These are phyloP conservation scores for Stropharia rugosoannulata DNA, from an alignment of 768 basidiomycete genomes.

Conservation along the genomic window DNA sequence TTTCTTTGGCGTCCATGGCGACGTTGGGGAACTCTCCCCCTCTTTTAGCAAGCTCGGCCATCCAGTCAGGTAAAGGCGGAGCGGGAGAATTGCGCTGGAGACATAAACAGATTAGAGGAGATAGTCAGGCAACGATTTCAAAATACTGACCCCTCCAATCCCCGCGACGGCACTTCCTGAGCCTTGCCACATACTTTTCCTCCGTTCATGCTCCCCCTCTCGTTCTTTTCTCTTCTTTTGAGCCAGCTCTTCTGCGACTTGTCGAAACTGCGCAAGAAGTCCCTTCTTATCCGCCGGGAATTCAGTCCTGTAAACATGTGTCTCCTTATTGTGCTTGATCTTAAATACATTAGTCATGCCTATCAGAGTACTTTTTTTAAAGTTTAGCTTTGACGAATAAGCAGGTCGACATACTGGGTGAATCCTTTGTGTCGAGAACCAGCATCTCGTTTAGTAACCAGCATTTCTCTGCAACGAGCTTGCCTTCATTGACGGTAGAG, in stretches of 20 bases:
- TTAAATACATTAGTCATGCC: slow-evolving; percentile 97
- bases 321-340: slow-evolving; percentile 90
- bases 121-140: background rate
- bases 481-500: slow-evolving; percentile 56
- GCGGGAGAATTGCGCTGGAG: slow-evolving; percentile 31
- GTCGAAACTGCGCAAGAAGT: slow-evolving; percentile 82
- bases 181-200: slow-evolving; percentile 71
- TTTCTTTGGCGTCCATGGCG: slow-evolving; percentile 62
- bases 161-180: slow-evolving; percentile 36
- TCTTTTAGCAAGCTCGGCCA: slow-evolving; percentile 63
- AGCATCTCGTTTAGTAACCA: slow-evolving; percentile 94
- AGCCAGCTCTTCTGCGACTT: slow-evolving; percentile 89
- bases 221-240: slow-evolving; percentile 90
- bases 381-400: slow-evolving; percentile 3
- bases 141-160: slow-evolving; percentile 21
- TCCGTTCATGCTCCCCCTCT: slow-evolving; percentile 87
- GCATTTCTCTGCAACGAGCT: slow-evolving; percentile 90
- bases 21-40: slow-evolving; percentile 47
- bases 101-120: background rate
- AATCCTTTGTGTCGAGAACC: slow-evolving; percentile 95
- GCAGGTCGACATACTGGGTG: slow-evolving; percentile 60
- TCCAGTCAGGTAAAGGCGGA: slow-evolving; percentile 74
- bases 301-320: slow-evolving; percentile 91
- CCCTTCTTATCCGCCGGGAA: slow-evolving; percentile 80
- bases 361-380: slow-evolving; percentile 16